These are phyloP conservation scores for Chrysosporium queenslandicum DNA, from an alignment of 2,329 filamentous ascomycete species.

Conservation along the genomic window DNA sequence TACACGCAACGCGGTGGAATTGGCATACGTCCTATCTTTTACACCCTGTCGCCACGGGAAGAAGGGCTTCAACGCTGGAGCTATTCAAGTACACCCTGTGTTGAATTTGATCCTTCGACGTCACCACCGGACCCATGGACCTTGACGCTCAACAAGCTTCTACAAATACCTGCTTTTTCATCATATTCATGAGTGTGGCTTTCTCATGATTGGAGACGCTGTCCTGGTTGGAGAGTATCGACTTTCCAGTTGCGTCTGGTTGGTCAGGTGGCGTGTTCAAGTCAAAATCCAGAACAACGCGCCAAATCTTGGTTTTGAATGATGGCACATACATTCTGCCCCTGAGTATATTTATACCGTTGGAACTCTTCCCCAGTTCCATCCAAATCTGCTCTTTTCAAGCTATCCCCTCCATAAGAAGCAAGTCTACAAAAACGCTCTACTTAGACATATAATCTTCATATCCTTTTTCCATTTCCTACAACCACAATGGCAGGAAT, in stretches of 20 bases:
- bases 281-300: background rate
- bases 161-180: background rate
- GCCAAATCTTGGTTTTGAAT: background rate
- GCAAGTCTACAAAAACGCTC: background rate
- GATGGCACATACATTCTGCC: background rate
- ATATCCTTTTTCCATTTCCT: background rate
- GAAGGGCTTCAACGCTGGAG: no score
- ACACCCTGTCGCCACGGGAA: no score
- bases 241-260: no score
- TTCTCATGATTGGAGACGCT: background rate
- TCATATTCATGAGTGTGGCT: background rate
- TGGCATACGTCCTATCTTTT: no score
- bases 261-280: no score
- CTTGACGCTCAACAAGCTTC: background rate
- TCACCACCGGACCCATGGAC: background rate
- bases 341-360: background rate
- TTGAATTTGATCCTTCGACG: background rate
- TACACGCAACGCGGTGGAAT: no score
- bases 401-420: background rate
- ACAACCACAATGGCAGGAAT: constrained; percentile 7
- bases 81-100: no score
- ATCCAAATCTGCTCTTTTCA: background rate
- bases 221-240: background rate
- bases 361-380: no score
- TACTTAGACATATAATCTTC: background rate